phyloP scores from a whole-genome alignment of 2,329 filamentous ascomycete genomes.

The Ophiobolus disseminans region DNA sequence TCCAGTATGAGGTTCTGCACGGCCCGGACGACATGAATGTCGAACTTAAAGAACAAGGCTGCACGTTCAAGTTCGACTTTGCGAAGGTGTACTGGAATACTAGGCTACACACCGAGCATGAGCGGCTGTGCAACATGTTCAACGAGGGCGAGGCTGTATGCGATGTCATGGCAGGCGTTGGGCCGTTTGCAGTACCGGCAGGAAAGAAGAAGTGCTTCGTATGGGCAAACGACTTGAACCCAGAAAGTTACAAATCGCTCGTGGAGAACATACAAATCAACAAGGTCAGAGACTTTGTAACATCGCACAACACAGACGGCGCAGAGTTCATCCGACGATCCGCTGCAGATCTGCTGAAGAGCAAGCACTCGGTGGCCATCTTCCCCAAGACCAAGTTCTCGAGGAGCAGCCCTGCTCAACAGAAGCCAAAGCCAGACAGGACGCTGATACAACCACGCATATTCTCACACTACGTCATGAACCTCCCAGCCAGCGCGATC shows the following conservation, averaged over 20 bases:
- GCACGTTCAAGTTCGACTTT: slow-evolving; percentile 92
- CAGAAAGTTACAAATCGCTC: slow-evolving; percentile 80
- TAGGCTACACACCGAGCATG: slow-evolving; percentile 87
- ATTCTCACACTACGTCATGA: slow-evolving; percentile 97
- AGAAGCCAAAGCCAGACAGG: slow-evolving; percentile 43
- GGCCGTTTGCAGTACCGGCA: slow-evolving; percentile 91
- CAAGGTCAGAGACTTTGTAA: slow-evolving; percentile 77
- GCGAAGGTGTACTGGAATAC: slow-evolving; percentile 98
- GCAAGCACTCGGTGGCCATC: slow-evolving; percentile 60
- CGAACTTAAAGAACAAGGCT: slow-evolving; percentile 79
- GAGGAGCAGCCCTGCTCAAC: slow-evolving; percentile 26
- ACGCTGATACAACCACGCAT: slow-evolving; percentile 67
- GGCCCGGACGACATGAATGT: slow-evolving; percentile 86
- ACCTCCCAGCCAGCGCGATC: slow-evolving; percentile 88
- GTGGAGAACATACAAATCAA: slow-evolving; percentile 74
- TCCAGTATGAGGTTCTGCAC: slow-evolving; percentile 87
- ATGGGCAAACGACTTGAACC: slow-evolving; percentile 97
- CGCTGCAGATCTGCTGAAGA: slow-evolving; percentile 62
- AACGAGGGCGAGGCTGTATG: slow-evolving; percentile 85
- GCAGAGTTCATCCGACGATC: slow-evolving; percentile 78
- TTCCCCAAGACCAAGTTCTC: slow-evolving; percentile 44
- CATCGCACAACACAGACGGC: slow-evolving; percentile 82
- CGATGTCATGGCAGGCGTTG: slow-evolving; percentile 97
- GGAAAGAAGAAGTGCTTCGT: slow-evolving; percentile 91
- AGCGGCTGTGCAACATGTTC: slow-evolving; percentile 78